Base-by-base conservation (phyloP, 768 basidiomycete species). In the Lactarius quietus region DNA sequence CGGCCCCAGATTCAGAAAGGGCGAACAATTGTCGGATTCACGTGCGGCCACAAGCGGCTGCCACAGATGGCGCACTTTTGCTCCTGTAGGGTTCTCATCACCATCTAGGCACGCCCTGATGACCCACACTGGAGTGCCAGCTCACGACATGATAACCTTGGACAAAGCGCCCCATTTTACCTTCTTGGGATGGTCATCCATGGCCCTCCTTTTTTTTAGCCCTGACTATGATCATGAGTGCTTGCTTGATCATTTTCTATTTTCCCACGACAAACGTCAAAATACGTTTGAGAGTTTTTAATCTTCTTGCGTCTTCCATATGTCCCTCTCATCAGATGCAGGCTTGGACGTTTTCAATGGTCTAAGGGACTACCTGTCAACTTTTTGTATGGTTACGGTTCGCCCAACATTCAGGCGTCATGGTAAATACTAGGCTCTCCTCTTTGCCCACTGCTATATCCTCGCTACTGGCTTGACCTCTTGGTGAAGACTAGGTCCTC, bases 271-370 rank as follows among this genome's bases (percentile, higher is more conserved):
- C 39, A 20, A 33, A 39, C 41, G 36, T n/a, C 20, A n/a, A n/a
- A 29, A 23, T 28, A 20, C 17, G 6, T 53, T 51, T 38, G 23
- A 38, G 14, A 31, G 26, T 29, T 53, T 59, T 29, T 48, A 18
- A 52, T 43, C 12, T 23, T 26, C 20, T 8, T 14, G n/a, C 36
- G 6, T 31, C 45, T 52, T 58, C 62, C 57, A 14, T 41, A 28
- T 45, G 29, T 26, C 45, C 28, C 39, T 65, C 59, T 57, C 55
- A 61, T 61, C 59, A 61, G 55, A 65, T 65, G 41, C 53, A 58
- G 41, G 9, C 45, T 51, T 29, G 17, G 55, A 9, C 18, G 39
- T 23, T 31, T 41, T 53, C 36, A 9, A n/a, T 39, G 7, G 10
- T 26, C 33, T 33, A 23, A 23, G 20, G 31, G 29, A 36, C 57